Evolutionary conservation across 345 rosid genomes (phyloP), one percentile per base, ranked within the genome.

Genomic region (Firmiana major): DNA sequence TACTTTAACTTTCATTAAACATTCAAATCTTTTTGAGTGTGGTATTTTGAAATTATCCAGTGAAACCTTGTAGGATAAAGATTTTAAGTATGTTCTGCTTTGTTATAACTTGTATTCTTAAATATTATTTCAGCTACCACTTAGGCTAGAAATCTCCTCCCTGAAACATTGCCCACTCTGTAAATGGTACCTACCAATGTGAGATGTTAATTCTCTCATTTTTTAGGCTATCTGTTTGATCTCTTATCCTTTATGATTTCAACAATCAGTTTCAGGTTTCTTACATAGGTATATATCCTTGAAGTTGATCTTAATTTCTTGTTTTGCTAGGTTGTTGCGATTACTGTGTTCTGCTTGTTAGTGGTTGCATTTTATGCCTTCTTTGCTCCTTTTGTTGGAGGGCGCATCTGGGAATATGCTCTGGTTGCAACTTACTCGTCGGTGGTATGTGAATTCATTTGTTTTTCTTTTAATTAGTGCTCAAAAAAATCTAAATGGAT

Each of bases 381-480:
- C 78, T 91, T 93, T 21, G 97, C 97, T 38, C 99, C 99, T 75
- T 96, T 96, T 80, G 86, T 91, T 80, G 97, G 99, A 80, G 98
- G 99, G 79, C 96, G 69, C 46, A 79, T 86, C 59, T 96, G 97
- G 99, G 98, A 96, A 81, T 96, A 86, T 73, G 84, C 83, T 74
- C 83, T 93, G 75, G 75, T 89, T 15, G 97, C 84, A 42, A 79
- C 88, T 63, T 96, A 93, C 87, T 87, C 99, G 28, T 97, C 95
- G 21, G 97, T 96, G 97, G 99, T 96, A 96, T 69, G 93, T 85
- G 53, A 69, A 51, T 45, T 75, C 7, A 34, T 75, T 63, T 34
- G 71, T 17, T 75, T 75, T 17, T 28, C 51, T 45, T 45, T 75
- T 45, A 19, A 16, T 24, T 22, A 40, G 24, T 21, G 57, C 34